phyloP scores from a whole-genome alignment of 108 stramenopile species.

The Skeletonema potamos region DNA sequence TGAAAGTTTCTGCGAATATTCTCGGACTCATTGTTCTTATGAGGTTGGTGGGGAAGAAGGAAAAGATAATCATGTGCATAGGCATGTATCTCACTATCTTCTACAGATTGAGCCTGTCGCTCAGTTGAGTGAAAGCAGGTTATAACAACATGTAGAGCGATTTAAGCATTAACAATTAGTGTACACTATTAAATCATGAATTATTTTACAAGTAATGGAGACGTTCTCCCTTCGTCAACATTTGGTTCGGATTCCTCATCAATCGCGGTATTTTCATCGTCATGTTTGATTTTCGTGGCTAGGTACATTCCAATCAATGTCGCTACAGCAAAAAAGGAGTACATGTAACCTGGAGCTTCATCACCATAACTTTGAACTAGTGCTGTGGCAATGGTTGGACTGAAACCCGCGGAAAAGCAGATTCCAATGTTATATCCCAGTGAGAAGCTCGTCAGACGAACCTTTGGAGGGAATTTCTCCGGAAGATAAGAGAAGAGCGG shows the following conservation, averaged over 20 bases:
- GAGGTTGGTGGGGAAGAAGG: conserved; percentile 1
- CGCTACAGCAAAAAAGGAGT: conserved; percentile 39
- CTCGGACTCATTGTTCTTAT: not conserved
- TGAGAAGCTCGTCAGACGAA: conserved; percentile 58
- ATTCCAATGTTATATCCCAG: conserved; percentile 69
- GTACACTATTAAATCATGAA: not conserved
- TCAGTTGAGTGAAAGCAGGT: not conserved
- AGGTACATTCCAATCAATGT: conserved; percentile 55
- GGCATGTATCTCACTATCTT: conserved; percentile 16
- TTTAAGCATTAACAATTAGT: not conserved
- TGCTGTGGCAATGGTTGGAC: conserved; percentile 63
- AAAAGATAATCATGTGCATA: conserved; percentile 4
- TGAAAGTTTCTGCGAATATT: not conserved
- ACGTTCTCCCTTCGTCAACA: not conserved
- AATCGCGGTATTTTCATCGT: not conserved
- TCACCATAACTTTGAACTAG: conserved; percentile 39
- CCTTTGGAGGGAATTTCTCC: conserved; percentile 62
- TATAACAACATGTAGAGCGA: not conserved
- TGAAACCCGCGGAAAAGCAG: conserved; percentile 58
- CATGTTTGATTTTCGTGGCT: conserved; percentile 8
- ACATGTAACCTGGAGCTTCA: conserved; percentile 52
- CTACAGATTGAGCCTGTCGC: conserved; percentile 21
- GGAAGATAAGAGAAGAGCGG: conserved; percentile 66
- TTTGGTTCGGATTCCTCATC: not conserved
- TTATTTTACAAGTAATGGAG: not conserved